Base-by-base conservation (phyloP, 768 basidiomycete genomes). In the Lactarius quietus region DNA sequence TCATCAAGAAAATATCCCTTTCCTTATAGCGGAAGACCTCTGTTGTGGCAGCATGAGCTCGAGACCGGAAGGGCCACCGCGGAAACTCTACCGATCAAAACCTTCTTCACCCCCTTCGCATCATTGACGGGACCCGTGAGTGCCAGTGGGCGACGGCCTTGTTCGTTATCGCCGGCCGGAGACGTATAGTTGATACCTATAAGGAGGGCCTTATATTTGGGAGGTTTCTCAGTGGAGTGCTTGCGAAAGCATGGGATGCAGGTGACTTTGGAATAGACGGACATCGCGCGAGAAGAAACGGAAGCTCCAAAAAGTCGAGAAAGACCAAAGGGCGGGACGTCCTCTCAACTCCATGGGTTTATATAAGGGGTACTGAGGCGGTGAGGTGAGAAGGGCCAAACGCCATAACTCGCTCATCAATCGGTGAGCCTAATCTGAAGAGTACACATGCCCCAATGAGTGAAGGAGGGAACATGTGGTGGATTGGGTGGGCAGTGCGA, bases 1-100 rank as follows among this genome's bases (percentile, higher is more conserved):
- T 69, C 68, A 70, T 69, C 28, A 67, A 38, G 17, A 59, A 10
- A n/a, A 67, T 61, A 3, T 67, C 65, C 8, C 41, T 18, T 12
- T 63, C 63, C n/a, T 35, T 33, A 36, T 54, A 69, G 8, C 31
- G 17, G 43, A 59, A 67, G n/a, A 39, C 28, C 28, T 39, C 53
- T 63, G 53, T 5, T n/a, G n/a, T n/a, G 33, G 28, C 17, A 28
- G n/a, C 23, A 12, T 48, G 38, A 23, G 33, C n/a, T n/a, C 33
- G 33, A 38, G 20, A n/a, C 10, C 18, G 2, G n/a, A 23, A 36
- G 23, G 26, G 31, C 3, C 9, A 28, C n/a, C 26, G 28, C 26
- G 0, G 17, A 53, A 48, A 31, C 36, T 64, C 12, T 35, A 70
- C 69, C 59, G 15, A 54, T 56, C 20, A 70, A 33, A n/a, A 33